A percentile compares a stretch with the other conserved stretches of the same genome.
These are phyloP conservation scores for Neurospora africana DNA, from an alignment of 495 filamentous ascomycete species.

Conservation along the genomic window DNA sequence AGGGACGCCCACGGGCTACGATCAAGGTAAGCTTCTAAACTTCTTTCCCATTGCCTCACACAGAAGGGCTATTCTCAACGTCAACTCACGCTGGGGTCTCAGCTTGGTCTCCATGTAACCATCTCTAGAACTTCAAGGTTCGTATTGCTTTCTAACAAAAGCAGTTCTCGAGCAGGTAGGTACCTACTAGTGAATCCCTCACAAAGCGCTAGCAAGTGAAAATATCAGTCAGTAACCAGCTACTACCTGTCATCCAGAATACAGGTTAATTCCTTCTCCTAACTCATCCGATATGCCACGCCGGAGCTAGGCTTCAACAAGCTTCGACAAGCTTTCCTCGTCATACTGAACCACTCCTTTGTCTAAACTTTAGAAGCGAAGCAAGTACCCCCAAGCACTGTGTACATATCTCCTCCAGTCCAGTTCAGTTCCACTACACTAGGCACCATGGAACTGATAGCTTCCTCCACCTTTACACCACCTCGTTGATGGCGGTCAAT, in stretches of 20 bases:
- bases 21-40: neutral
- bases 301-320: neutral
- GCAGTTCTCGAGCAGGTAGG: too few species aligned
- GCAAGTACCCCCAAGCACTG: neutral
- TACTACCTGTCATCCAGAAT: too few species aligned
- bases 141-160: too few species aligned
- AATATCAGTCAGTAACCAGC: too few species aligned
- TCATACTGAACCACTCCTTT: neutral
- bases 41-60: neutral
- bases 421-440: neutral
- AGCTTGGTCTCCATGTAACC: neutral
- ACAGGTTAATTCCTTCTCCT: too few species aligned
- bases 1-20: neutral
- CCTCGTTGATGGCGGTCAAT: neutral
- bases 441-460: neutral
- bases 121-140: too few species aligned
- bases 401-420: neutral
- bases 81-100: neutral
- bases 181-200: too few species aligned
- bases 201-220: too few species aligned
- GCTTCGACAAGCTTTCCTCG: neutral
- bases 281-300: neutral
- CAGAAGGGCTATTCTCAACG: neutral
- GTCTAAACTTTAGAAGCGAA: neutral
- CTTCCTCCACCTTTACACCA: neutral